Percentiles rank a stretch among this genome's conserved stretches.
Conservation (phyloP, 176 grass and related monocot species). For the Rhynchospora tenuis region DNA sequence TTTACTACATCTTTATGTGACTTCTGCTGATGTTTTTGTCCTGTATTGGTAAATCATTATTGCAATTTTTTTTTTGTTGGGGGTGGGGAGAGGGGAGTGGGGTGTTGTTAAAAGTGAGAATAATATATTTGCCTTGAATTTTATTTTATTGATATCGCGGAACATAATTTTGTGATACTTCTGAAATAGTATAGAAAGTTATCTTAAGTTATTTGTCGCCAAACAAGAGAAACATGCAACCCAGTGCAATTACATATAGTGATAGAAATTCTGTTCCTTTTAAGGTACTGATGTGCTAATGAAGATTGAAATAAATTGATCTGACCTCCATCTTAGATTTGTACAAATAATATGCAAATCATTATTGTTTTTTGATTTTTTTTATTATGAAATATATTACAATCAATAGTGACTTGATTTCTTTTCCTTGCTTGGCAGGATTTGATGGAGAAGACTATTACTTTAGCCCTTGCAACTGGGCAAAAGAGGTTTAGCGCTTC, state of each 20-base stretch:
- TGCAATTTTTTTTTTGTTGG: not conserved
- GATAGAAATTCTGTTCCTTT: not conserved
- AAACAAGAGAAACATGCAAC: not conserved
- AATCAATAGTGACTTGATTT: constrained; percentile 1
- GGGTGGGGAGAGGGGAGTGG: not conserved
- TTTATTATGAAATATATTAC: not conserved
- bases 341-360: not conserved
- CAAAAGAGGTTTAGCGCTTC: constrained; percentile 79
- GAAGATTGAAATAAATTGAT: not conserved
- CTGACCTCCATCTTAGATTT: not conserved
- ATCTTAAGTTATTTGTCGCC: not conserved
- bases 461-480: constrained; percentile 77
- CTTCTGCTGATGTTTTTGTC: not conserved
- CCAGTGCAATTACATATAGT: not conserved
- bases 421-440: constrained; percentile 42
- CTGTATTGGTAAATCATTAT: not conserved
- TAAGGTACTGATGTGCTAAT: not conserved
- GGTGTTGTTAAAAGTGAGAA: not conserved
- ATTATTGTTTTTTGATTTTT: not conserved
- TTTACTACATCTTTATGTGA: constrained; percentile 14
- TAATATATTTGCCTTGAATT: not conserved
- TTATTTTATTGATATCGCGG: not conserved
- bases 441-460: constrained; percentile 99
- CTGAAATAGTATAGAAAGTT: not conserved
- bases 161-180: not conserved